phyloP scores from a whole-genome alignment of 2,329 filamentous ascomycete species.

The Fusarium sp. region DNA sequence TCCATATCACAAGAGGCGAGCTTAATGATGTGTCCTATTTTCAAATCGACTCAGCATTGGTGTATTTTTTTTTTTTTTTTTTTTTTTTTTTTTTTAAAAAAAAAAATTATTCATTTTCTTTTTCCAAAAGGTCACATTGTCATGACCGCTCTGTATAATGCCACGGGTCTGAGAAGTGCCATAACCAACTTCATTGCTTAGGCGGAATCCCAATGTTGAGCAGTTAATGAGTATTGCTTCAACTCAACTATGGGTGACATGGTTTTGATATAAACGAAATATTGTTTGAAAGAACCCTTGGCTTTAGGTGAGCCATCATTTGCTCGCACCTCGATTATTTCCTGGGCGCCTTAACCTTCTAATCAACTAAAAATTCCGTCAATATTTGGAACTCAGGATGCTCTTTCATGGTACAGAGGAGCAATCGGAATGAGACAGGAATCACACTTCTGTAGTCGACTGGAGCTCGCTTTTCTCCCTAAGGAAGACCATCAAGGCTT shows the following conservation, averaged over 20 bases:
- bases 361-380: fast-evolving
- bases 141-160: not conserved
- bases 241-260: fast-evolving
- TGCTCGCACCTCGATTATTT: fast-evolving
- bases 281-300: fast-evolving
- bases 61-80: too few species aligned
- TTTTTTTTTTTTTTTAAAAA: too few species aligned
- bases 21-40: fast-evolving
- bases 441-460: fast-evolving
- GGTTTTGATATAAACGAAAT: too few species aligned
- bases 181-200: fast-evolving
- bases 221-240: not conserved
- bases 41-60: not conserved
- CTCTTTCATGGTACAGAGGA: fast-evolving
- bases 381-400: fast-evolving
- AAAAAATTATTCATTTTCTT: too few species aligned
- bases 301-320: fast-evolving
- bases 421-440: fast-evolving
- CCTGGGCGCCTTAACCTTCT: fast-evolving
- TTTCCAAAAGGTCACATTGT: not conserved
- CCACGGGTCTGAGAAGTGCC: not conserved
- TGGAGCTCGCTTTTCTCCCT: fast-evolving
- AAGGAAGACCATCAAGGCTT: not conserved
- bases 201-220: fast-evolving
- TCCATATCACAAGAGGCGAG: not conserved